Base-by-base conservation (phyloP, 225 moss, liverwort and hornwort species). In the Lunularia cruciata region DNA sequence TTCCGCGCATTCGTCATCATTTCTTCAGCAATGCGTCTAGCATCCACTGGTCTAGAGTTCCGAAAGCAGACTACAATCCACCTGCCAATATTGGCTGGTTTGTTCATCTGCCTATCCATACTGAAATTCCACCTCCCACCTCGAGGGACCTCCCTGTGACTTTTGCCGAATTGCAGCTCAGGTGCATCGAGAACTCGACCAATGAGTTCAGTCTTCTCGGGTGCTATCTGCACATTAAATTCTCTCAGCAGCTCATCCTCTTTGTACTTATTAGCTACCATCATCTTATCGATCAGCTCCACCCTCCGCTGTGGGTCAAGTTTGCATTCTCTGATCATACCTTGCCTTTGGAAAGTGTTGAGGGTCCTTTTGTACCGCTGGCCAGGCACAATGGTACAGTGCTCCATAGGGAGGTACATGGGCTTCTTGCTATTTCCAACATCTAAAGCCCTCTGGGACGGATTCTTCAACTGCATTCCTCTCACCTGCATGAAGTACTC, bases 121-220 rank as follows among this genome's bases (percentile, higher is more conserved):
- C 22, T 83, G 62, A 80, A 96, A 72, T 90, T 92, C 90, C 92
- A 96, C 4, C 88, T 77, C 37, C 92, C 95, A 0, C 86, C 76
- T 18, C 84, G 81, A 30, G 88, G 90, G 23, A 65, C 60, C 63
- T 96, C 92, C 36, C 71, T 77, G 56, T 12, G 39, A 1, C 49
- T 47, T 0, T 71, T 76, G 49, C 92, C 95, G 65, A 92, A 92
- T 46, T 75, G 43, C 34, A 92, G 88, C 88, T 90, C 76, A 2
- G 91, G 94, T 33, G 89, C 47, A 15, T 84, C 75, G 25, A 94
- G 63, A 39, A 87, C 72, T 39, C 91, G 81, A 35, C 89, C 91
- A 37, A 61, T 56, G 36, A 91, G 74, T 14, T 33, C 10, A 16
- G 89, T 87, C 75, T 89, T 75, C 15, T 34, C 79, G 23, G 3